Conservation (phyloP, 192 early-diverging fungal genomes). For the Neocallimastix lanati region DNA sequence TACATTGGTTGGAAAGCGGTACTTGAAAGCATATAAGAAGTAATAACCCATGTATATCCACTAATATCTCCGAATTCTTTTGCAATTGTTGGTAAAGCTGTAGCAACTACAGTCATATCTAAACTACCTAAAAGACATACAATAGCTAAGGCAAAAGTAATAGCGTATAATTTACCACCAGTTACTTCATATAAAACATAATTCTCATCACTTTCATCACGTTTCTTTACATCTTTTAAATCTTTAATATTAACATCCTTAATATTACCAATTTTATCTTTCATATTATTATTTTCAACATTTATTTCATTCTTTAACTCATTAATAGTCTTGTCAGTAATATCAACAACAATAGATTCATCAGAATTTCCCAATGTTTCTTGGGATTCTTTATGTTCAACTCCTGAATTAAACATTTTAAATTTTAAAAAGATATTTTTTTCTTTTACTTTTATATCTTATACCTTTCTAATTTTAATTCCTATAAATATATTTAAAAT, state of each 20-base stretch:
- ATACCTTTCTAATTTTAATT: too few relatives aligned
- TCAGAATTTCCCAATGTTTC: neutral
- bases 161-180: neutral
- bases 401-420: neutral
- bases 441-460: too few relatives aligned
- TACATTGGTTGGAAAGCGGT: slow-evolving; percentile 58
- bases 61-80: slow-evolving; percentile 32
- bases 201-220: neutral
- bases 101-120: slow-evolving; percentile 70
- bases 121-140: slow-evolving; percentile 35
- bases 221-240: neutral
- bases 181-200: neutral
- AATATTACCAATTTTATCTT: neutral
- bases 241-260: neutral
- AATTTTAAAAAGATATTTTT: too few relatives aligned
- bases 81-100: slow-evolving; percentile 49
- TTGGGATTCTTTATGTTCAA: neutral
- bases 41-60: neutral
- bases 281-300: too few relatives aligned
- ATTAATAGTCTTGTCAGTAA: neutral
- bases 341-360: neutral
- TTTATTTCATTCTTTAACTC: neutral
- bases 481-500: too few relatives aligned
- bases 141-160: neutral
- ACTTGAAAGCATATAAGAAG: slow-evolving; percentile 3